Base-by-base conservation (phyloP, 1,284 basidiomycete species). In the Uromyces viciae-fabae region DNA sequence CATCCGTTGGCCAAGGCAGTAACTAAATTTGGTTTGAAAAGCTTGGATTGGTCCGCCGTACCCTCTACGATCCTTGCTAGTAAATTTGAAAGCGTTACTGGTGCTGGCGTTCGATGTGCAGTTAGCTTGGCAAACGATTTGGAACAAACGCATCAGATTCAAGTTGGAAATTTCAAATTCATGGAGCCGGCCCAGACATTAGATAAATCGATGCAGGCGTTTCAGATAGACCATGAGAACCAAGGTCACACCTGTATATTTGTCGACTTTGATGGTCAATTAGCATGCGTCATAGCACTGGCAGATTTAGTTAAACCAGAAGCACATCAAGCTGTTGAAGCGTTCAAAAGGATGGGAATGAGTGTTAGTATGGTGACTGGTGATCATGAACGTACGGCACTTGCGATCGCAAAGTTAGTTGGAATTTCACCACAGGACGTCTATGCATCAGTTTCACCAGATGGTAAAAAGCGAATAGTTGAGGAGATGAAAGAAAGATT, bases 1-100 rank as follows among this genome's bases (percentile, higher is more conserved):
- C 97, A 99, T 85, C 96, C 97, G 0, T 90, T 99, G 15, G 97
- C 95, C 2, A 92, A 94, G 84, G 95, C 97, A 4, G 91, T 98
- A 62, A 92, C 95, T 0, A 87, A 89, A 0, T 92, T 94, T 86
- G 93, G 92, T 38, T 92, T 90, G 84, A 91, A 92, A 40, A 84
- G 90, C 0, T 86, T 95, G 15, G 83, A 86, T 3, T 88, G 89
- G 17, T 84, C 87, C 11, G 86, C 88, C 28, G 83, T 88, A 0
- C 49, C 52, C 19, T 43, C 64, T n/a, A 83, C 86, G 22, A 82
- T 85, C n/a, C 86, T 87, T 66, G 86, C 89, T 31, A 81, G 85
- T 17, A 85, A 87, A 3, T 99, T 99, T 85, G 92, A 95, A 85
- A 93, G 92, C 82, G 88, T 93, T 31, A 93, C 95, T 0, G 97